A percentile compares a stretch with the other conserved stretches of the same genome.
phyloP scores from a whole-genome alignment of 805 yeast species.

The Wickerhamomyces chambardii region DNA sequence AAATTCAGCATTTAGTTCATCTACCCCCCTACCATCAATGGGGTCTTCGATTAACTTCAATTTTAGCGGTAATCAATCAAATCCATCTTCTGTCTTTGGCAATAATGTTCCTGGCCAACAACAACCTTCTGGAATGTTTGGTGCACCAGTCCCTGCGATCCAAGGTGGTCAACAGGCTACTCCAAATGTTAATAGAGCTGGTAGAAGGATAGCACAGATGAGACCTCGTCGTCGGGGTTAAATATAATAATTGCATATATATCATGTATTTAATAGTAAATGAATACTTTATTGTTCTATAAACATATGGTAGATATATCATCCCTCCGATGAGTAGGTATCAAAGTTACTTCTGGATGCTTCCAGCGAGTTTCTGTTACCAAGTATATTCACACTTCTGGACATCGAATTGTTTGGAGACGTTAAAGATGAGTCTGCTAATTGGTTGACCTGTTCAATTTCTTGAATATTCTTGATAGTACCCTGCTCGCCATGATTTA shows the following conservation, averaged over 20 bases:
- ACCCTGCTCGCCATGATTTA: constrained; percentile 61
- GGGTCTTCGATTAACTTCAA: neutral
- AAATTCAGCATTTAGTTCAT: constrained; percentile 1
- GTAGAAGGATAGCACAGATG: constrained; percentile 18
- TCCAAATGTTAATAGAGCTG: constrained; percentile 1
- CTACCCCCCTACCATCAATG: neutral
- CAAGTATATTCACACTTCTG: too few species aligned
- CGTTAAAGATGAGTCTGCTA: too few species aligned
- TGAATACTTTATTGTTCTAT: too few species aligned
- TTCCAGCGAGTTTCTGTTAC: too few species aligned
- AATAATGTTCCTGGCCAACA: too few species aligned
- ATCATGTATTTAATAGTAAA: too few species aligned
- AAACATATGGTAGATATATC: too few species aligned
- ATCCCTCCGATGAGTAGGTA: too few species aligned
- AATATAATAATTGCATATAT: neutral
- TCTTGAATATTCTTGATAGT: constrained; percentile 50
- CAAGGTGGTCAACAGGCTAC: constrained; percentile 1
- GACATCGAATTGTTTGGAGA: too few species aligned
- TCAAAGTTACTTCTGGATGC: too few species aligned
- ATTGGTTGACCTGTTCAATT: constrained; percentile 27
- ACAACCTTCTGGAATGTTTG: constrained; percentile 1
- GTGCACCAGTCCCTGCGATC: constrained; percentile 6
- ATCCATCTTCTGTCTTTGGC: constrained; percentile 1
- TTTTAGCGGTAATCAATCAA: neutral
- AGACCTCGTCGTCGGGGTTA: constrained; percentile 16